Percentiles rank a stretch among this genome's conserved stretches.
Conservation (phyloP, 2,329 filamentous ascomycete species). For the Escovopsis sp. region DNA sequence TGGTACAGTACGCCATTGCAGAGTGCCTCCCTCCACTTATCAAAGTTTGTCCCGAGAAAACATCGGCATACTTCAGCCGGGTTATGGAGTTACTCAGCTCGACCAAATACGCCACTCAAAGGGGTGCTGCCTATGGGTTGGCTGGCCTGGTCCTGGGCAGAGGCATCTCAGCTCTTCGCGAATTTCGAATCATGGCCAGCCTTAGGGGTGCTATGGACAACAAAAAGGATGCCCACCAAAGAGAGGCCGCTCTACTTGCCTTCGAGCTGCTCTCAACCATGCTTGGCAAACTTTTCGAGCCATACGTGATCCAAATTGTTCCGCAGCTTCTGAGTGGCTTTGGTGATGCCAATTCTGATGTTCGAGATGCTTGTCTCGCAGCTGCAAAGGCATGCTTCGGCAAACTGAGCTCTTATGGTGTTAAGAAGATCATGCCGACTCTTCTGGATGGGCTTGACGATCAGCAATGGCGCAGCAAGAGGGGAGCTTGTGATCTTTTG, state of each 20-base stretch:
- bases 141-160: constrained; percentile 82
- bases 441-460: constrained; percentile 87
- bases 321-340: constrained; percentile 82
- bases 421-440: constrained; percentile 85
- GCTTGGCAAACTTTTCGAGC: constrained; percentile 81
- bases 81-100: constrained; percentile 69
- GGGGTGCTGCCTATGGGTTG: constrained; percentile 88
- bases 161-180: constrained; percentile 66
- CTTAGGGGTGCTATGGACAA: constrained; percentile 79
- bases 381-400: constrained; percentile 91
- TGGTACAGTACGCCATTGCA: constrained; percentile 90
- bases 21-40: constrained; percentile 89
- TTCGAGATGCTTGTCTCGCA: constrained; percentile 83
- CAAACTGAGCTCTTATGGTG: constrained; percentile 85
- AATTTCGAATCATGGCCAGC: constrained; percentile 73
- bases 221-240: constrained; percentile 80
- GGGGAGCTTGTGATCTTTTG: constrained; percentile 89
- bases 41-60: constrained; percentile 61
- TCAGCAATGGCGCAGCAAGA: constrained; percentile 95
- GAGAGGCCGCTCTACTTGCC: constrained; percentile 76
- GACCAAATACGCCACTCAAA: constrained; percentile 83
- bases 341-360: constrained; percentile 74
- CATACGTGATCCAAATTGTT: constrained; percentile 90
- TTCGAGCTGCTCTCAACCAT: constrained; percentile 83
- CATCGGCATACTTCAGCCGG: constrained; percentile 64